Evolutionary conservation across 139 green algal genomes (phyloP).

Genomic region (Haematococcus lacustris): DNA sequence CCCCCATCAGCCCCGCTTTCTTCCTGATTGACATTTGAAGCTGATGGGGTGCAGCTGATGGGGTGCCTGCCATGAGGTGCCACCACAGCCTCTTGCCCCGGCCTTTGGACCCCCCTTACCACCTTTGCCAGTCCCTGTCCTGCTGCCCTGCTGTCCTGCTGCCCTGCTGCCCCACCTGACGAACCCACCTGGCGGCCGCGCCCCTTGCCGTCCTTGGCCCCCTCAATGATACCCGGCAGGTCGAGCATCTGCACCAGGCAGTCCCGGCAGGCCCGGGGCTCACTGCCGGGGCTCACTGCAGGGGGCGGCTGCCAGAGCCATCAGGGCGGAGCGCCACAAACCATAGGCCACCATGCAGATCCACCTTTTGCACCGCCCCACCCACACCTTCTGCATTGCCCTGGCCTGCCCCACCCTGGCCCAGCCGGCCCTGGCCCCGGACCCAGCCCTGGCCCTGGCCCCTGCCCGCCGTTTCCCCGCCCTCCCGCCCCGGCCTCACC

Average conservation of each 20-base stretch:
- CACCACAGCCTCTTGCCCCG: no score
- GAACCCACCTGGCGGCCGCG: slow-evolving; percentile 40
- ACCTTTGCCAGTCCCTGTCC: background rate
- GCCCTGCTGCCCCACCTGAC: no score
- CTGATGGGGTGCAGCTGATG: no score
- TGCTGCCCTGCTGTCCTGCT: background rate
- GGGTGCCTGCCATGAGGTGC: no score
- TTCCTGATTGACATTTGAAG: no score
- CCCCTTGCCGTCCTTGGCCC: slow-evolving; percentile 74
- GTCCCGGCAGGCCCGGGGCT: background rate
- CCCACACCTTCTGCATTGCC: background rate
- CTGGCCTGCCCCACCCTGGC: background rate
- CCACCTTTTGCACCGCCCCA: background rate
- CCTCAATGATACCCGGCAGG: slow-evolving; percentile 97
- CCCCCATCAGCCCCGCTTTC: no score
- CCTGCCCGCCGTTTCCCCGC: background rate
- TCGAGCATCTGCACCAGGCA: slow-evolving; percentile 87
- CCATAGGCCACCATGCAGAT: background rate
- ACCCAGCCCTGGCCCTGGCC: no score
- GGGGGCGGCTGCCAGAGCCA: background rate
- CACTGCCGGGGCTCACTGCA: background rate
- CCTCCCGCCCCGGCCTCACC: slow-evolving; percentile 39
- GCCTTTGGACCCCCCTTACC: no score
- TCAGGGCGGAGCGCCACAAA: background rate
- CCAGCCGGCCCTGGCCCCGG: no score